A percentile compares a stretch with the other conserved stretches of the same genome.
Conservation (phyloP, 2,329 filamentous ascomycete genomes). For the Colletotrichum acutatum region DNA sequence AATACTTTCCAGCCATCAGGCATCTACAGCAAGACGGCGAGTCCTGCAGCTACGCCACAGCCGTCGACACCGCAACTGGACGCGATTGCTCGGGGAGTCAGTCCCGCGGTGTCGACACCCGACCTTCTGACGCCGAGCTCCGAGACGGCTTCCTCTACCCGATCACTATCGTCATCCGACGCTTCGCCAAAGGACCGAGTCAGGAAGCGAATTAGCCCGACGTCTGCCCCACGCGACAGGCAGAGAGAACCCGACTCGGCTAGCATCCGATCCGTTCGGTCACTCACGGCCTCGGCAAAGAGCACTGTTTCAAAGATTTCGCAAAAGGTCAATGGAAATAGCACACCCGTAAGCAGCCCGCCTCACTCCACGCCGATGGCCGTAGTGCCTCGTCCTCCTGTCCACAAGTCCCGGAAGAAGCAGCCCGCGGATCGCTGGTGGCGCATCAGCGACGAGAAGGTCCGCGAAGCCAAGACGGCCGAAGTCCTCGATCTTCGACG, state of each 20-base stretch:
- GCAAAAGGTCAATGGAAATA: conserved; percentile 45
- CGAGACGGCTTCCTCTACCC: conserved; percentile 48
- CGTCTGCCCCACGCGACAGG: conserved; percentile 42
- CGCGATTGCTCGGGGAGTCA: conserved; percentile 49
- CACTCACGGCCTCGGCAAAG: conserved; percentile 66
- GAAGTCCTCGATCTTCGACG: conserved; percentile 94
- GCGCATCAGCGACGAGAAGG: conserved; percentile 97
- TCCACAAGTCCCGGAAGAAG: conserved; percentile 63
- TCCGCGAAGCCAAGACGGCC: conserved; percentile 91
- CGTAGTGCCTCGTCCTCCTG: conserved; percentile 31
- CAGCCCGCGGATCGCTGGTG: conserved; percentile 83
- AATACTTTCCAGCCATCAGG: conserved; percentile 81
- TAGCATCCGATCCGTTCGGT: conserved; percentile 67
- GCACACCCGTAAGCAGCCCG: conserved; percentile 36
- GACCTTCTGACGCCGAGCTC: conserved; percentile 57
- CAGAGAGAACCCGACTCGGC: conserved; percentile 60
- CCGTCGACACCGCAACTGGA: conserved; percentile 58
- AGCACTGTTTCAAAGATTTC: conserved; percentile 64
- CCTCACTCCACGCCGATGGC: conserved; percentile 38
- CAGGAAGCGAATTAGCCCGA: conserved; percentile 25
- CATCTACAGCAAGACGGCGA: conserved; percentile 74
- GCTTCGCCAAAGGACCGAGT: conserved; percentile 38
- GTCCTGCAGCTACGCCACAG: conserved; percentile 61
- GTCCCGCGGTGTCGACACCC: conserved; percentile 58
- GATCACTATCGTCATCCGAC: conserved; percentile 49